These are phyloP conservation scores for Talaromyces borbonicus DNA, from an alignment of 495 filamentous ascomycete genomes.

Conservation along the genomic window DNA sequence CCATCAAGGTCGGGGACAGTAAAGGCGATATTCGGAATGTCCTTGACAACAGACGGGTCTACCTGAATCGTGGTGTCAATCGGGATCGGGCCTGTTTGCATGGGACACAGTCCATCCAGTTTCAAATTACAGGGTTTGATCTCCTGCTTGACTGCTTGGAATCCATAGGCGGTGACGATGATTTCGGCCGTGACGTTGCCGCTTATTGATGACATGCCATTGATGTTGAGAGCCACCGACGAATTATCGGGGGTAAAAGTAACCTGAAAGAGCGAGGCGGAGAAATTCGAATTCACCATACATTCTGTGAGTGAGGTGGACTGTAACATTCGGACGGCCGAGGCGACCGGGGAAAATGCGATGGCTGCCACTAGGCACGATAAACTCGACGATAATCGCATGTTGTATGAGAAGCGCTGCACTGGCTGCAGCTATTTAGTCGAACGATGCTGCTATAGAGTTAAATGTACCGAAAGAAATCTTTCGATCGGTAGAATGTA, in stretches of 20 bases:
- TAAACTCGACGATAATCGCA: conserved; percentile 19
- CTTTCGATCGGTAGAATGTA: too few species aligned
- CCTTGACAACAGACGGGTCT: conserved; percentile 39
- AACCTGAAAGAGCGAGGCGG: conserved; percentile 75
- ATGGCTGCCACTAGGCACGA: conserved; percentile 27
- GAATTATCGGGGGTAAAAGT: conserved; percentile 67
- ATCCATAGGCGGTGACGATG: conserved; percentile 73
- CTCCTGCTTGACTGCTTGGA: conserved; percentile 48
- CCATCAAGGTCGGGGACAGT: conserved; percentile 89
- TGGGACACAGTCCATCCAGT: conserved; percentile 79
- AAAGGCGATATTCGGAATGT: conserved; percentile 78
- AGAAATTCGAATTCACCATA: conserved; percentile 68
- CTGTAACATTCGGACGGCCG: conserved; percentile 42
- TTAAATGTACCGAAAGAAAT: too few species aligned
- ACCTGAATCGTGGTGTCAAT: conserved; percentile 60
- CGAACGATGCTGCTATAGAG: too few species aligned
- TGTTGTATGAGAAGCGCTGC: conserved; percentile 10
- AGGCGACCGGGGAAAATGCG: conserved; percentile 27
- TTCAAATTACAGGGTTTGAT: conserved; percentile 68
- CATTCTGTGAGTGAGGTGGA: conserved; percentile 73
- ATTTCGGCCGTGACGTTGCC: conserved; percentile 78
- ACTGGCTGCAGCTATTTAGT: too few species aligned
- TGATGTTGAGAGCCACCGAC: conserved; percentile 62
- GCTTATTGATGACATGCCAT: conserved; percentile 74
- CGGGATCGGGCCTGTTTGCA: conserved; percentile 76